A percentile compares a stretch with the other conserved stretches of the same genome.
Conservation (phyloP, 768 basidiomycete genomes). For the Pilatotrama ljubarskyi region DNA sequence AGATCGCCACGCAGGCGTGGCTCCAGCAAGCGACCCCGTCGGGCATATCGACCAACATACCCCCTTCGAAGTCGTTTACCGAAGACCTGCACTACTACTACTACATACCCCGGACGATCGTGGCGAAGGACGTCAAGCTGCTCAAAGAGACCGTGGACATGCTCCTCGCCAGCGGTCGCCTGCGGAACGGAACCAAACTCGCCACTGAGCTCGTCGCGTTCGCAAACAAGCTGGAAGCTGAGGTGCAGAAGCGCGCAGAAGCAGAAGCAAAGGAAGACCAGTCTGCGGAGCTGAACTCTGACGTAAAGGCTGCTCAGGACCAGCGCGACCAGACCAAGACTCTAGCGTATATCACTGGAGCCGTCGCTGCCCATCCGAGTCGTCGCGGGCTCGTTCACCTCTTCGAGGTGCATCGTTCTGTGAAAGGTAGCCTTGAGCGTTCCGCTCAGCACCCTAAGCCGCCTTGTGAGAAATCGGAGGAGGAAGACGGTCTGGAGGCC, state of each 20-base stretch:
- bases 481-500: background rate
- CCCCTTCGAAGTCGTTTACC: background rate
- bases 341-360: conserved; percentile 13
- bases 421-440: conserved; percentile 16
- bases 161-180: conserved; percentile 19
- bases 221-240: conserved; percentile 18
- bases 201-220: conserved; percentile 21
- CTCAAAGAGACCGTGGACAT: conserved; percentile 15
- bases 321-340: background rate
- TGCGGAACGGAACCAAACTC: conserved; percentile 25
- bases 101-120: background rate
- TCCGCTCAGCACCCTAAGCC: background rate
- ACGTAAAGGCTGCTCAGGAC: background rate
- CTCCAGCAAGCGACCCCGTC: conserved; percentile 11
- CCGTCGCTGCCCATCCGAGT: conserved; percentile 6
- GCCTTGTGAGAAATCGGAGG: background rate
- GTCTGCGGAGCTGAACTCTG: background rate
- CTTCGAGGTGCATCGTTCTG: conserved; percentile 26
- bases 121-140: conserved; percentile 14
- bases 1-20: conserved; percentile 24
- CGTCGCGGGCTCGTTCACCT: conserved; percentile 24
- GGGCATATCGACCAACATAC: background rate
- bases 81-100: background rate
- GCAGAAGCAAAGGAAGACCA: background rate
- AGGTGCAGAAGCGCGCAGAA: conserved; percentile 6